Percentiles rank a stretch among this genome's conserved stretches.
Evolutionary conservation across 306 rosid species (phyloP).

Genomic region (Medicago lupulina): DNA sequence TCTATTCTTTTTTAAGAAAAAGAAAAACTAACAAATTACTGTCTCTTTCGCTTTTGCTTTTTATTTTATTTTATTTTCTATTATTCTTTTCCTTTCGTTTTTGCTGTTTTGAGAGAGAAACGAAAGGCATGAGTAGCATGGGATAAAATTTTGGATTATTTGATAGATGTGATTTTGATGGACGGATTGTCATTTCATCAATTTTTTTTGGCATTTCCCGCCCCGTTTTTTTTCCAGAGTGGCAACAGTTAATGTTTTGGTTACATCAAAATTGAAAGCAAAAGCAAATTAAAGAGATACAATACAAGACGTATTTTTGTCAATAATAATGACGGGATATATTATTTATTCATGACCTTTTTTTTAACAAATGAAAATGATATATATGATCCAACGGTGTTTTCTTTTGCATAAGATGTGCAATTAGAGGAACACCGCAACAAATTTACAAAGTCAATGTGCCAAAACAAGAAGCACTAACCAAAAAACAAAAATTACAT

Average conservation of each 20-base stretch:
- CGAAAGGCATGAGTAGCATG: slow-evolving; percentile 24
- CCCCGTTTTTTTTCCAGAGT: not conserved
- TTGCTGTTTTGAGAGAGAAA: slow-evolving; percentile 33
- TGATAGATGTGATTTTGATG: slow-evolving; percentile 14
- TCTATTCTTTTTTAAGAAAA: not conserved
- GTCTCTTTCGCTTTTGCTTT: slow-evolving; percentile 26
- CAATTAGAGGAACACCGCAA: too few species aligned
- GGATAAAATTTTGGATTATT: slow-evolving; percentile 44
- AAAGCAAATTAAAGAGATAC: too few species aligned
- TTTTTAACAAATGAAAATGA: too few species aligned
- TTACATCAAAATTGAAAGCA: not conserved
- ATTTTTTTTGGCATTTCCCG: slow-evolving; percentile 20
- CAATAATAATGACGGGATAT: too few species aligned
- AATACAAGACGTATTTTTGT: too few species aligned
- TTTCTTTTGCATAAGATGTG: too few species aligned
- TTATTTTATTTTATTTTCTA: not conserved
- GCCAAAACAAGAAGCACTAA: too few species aligned
- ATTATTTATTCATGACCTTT: too few species aligned
- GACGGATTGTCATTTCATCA: slow-evolving; percentile 30
- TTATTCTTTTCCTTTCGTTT: not conserved
- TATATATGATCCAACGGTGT: too few species aligned
- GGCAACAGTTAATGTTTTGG: not conserved
- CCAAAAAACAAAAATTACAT: too few species aligned
- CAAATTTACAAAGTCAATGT: too few species aligned
- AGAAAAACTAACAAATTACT: not conserved